Base-by-base conservation (phyloP, 495 filamentous ascomycete genomes). In the Saxophila tyrrhenica region DNA sequence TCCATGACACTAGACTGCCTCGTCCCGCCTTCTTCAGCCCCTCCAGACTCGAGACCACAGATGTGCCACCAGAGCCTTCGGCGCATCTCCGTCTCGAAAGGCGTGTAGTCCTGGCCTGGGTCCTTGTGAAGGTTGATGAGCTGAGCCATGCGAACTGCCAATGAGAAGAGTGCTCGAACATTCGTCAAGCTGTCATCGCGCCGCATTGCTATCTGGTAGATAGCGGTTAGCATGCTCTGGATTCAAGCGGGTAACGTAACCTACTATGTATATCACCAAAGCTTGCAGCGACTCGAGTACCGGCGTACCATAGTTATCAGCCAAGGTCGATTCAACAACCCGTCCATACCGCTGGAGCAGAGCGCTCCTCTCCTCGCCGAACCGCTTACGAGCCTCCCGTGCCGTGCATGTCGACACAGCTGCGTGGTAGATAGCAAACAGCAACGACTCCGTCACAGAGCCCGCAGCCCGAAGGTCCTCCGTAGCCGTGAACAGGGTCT, bases 41-140 rank as follows among this genome's bases (percentile, higher is more conserved):
- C 55, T 15, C 50, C 38, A 2, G 41, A 46, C 29, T 57, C 55
- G 22, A 52, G 25, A 8, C 21, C 48, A 25, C 49, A 52, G 3
- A 57, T 32, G 24, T 57, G 55, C 55, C 55, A 57, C 55, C 55
- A 57, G 20, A 52, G 25, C 2, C 55, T 20, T n/a, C 55, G 48
- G 2, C 55, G 23, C 7, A 52, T 22, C 49, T 57, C 55, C 2
- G 49, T 39, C 16, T 52, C 55, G 15, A 46, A 48, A 10, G 55
- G 55, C 13, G 3, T 32, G 42, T 24, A 23, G n/a, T 15, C 2
- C 23, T 19, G 16, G 19, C 49, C 50, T 5, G 55, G 55, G 25
- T 57, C 55, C 25, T 57, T 41, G 32, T 57, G 16, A 2, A 57
- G n/a, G 24, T 41, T 39, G 3, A 57, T 52, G 15, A 52, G 19